phyloP scores from a whole-genome alignment of 2,329 filamentous ascomycete species.

The Kalmusia sp. region DNA sequence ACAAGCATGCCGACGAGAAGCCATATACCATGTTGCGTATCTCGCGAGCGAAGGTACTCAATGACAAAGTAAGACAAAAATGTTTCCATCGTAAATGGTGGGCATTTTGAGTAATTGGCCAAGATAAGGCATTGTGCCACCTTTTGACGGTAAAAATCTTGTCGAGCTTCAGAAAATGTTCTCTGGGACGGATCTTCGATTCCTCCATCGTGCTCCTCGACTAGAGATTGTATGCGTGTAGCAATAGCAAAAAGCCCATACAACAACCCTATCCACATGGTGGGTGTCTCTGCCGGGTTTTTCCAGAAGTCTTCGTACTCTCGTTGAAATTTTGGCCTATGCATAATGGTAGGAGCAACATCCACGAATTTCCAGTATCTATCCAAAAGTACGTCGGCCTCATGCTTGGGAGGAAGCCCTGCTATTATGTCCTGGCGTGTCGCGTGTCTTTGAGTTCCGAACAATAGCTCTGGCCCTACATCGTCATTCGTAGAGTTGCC shows the following conservation, averaged over 20 bases:
- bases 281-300: conserved; percentile 44
- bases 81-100: conserved; percentile 40
- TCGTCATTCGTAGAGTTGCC: conserved; percentile 22
- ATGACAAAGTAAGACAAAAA: conserved; percentile 39
- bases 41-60: conserved; percentile 36
- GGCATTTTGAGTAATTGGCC: conserved; percentile 45
- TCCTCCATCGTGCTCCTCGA: conserved; percentile 18
- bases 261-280: conserved; percentile 54
- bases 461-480: conserved; percentile 36
- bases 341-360: conserved; percentile 33
- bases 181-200: conserved; percentile 9
- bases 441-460: conserved; percentile 34
- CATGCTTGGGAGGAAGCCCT: conserved; percentile 31
- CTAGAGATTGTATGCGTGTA: conserved; percentile 30
- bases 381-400: conserved; percentile 33
- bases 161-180: conserved; percentile 27
- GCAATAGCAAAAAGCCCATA: conserved; percentile 49
- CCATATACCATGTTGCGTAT: conserved; percentile 39
- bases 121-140: conserved; percentile 40
- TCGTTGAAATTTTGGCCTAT: conserved; percentile 37
- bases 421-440: conserved; percentile 37
- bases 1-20: conserved; percentile 39
- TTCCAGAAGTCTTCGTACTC: conserved; percentile 54
- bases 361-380: conserved; percentile 38
- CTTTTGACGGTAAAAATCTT: conserved; percentile 41